Evolutionary conservation across 768 basidiomycete species (phyloP).

Genomic region (Naematelia encephala): DNA sequence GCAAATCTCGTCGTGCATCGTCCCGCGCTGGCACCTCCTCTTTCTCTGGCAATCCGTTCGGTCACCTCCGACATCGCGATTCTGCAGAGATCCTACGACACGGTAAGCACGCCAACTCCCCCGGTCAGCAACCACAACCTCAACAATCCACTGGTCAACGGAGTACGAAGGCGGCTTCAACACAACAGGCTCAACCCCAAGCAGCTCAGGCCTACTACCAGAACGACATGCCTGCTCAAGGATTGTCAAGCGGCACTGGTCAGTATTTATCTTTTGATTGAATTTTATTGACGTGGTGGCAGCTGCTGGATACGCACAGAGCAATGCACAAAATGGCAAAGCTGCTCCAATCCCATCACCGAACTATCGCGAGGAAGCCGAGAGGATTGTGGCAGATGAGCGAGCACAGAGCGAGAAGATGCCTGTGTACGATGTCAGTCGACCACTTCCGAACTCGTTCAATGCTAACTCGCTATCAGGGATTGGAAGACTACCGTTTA

Average conservation of each 20-base stretch:
- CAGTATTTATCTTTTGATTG: conserved; percentile 3
- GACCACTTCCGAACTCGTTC: neutral
- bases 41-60: conserved; percentile 1
- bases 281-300: conserved; percentile 1
- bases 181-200: conserved; percentile 30
- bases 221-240: conserved; percentile 50
- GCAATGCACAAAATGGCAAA: conserved; percentile 43
- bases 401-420: conserved; percentile 68
- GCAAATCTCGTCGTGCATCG: conserved; percentile 27
- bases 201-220: conserved; percentile 45
- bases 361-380: conserved; percentile 54
- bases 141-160: conserved; percentile 46
- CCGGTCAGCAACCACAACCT: conserved; percentile 32
- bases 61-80: conserved; percentile 5
- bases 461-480: conserved; percentile 20
- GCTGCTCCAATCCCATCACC: conserved; percentile 41
- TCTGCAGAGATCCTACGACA: conserved; percentile 72
- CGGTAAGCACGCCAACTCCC: conserved; percentile 60
- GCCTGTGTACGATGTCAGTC: conserved; percentile 68
- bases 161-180: conserved; percentile 41
- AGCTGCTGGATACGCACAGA: conserved; percentile 32
- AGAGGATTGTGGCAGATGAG: conserved; percentile 72
- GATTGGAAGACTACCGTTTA: conserved; percentile 53
- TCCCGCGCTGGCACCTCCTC: conserved; percentile 8
- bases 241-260: conserved; percentile 39